Base-by-base conservation (phyloP, 257 asterid genomes). In the Solanum piurae region DNA sequence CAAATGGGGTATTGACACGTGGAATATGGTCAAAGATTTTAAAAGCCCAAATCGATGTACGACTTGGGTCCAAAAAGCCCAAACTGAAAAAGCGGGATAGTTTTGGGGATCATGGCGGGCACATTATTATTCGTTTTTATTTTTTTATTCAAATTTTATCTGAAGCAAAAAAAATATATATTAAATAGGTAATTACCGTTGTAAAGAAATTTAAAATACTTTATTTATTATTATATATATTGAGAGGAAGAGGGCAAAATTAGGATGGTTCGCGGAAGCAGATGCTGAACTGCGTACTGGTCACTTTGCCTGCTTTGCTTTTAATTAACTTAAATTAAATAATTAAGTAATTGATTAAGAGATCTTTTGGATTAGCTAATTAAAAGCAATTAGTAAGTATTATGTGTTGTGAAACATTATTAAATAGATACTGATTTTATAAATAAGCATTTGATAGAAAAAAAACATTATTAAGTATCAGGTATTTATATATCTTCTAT, bases 1-100 rank as follows among this genome's bases (percentile, higher is more conserved):
- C 92, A 25, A 87, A 89, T 89, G 37, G 92, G 87, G 88, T 29
- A 23, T 13, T 2, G 62, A 86, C 92, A 74, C 29, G 88, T 91
- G 86, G 14, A 3, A 5, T 34, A 3, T 75, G 69, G 93, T 88
- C 92, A 89, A 91, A 90, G 75, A 80, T 80, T 20, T 20, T 21
- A 80, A 79, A 46, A 9, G 37, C 62, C 84, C 38, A 38, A n/a
- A 37, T 20, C 88, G 52, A 90, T 90, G 88, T 87, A 89, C 88
- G 55, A 12, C 34, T 38, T 83, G 71, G 86, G 82, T 86, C 88
- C 82, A 88, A 89, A 86, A 89, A 10, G 21, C 18, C 25, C 62
- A 49, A 80, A 44, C 85, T 46, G 40, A 29, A 68, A 74, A 42
- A 66, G 87, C 87, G 69, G 86, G 86, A 68, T 52, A 27, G 25